Conservation (phyloP, 1,284 basidiomycete species). For the Baeospora myosura region DNA sequence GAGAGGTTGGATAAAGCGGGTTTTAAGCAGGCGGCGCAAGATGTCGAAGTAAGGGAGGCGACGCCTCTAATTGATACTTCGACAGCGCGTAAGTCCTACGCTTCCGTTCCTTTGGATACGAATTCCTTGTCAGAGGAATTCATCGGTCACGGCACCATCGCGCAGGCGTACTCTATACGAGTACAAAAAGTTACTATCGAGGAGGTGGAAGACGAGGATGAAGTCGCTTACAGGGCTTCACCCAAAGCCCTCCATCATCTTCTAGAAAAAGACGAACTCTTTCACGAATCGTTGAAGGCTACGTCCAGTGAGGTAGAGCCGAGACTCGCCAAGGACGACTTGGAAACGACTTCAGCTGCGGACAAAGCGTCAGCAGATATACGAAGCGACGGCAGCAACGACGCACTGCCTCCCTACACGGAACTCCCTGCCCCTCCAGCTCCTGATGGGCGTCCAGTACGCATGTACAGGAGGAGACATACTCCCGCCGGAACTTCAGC, state of each 20-base stretch:
- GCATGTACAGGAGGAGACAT: neutral
- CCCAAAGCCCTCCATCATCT: too few species aligned
- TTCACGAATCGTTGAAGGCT: neutral
- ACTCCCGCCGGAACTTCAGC: neutral
- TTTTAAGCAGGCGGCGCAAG: too few species aligned
- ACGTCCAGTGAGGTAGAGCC: too few species aligned
- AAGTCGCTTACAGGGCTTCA: too few species aligned
- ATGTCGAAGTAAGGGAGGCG: neutral
- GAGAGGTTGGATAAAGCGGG: too few species aligned
- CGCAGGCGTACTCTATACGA: too few species aligned
- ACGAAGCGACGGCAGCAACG: too few species aligned
- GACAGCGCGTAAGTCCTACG: neutral
- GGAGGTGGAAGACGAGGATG: too few species aligned
- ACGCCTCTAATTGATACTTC: neutral
- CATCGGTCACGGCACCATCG: neutral
- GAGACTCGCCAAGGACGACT: neutral
- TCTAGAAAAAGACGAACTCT: neutral
- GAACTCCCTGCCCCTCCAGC: neutral
- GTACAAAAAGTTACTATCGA: too few species aligned
- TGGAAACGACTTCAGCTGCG: neutral
- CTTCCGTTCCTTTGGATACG: neutral
- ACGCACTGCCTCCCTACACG: neutral
- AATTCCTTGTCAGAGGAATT: neutral
- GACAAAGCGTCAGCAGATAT: neutral
- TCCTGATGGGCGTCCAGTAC: neutral